Percentiles rank a stretch among this genome's conserved stretches.
phyloP scores from a whole-genome alignment of 129 eudicot genomes.

The Pittosporum tobira region DNA sequence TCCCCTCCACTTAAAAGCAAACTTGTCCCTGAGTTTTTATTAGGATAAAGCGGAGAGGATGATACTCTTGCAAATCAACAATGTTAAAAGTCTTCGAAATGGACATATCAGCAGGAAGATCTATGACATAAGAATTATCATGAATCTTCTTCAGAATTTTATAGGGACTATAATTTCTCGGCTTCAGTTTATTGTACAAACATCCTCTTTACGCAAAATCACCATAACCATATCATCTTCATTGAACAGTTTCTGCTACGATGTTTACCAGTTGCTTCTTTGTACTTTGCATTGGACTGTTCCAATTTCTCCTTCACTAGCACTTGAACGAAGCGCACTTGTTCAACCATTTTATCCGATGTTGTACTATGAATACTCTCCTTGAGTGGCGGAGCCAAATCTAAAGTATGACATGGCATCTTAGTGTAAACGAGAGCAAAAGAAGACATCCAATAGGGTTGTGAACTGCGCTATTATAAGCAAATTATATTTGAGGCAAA shows the following conservation, averaged over 20 bases:
- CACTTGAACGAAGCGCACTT: background rate
- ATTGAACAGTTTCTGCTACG: background rate
- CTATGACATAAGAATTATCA: conserved; percentile 4
- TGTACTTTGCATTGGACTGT: too few relatives aligned
- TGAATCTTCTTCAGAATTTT: background rate
- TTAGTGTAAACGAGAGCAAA: conserved; percentile 1
- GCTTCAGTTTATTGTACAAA: background rate
- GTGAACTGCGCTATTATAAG: conserved; percentile 1
- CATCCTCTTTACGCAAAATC: background rate
- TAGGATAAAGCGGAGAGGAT: background rate
- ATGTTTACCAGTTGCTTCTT: background rate
- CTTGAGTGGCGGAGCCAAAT: background rate
- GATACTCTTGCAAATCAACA: too few relatives aligned
- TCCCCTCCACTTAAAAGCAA: too few relatives aligned
- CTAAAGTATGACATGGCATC: conserved; percentile 1
- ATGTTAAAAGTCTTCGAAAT: background rate
- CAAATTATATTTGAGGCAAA: conserved; percentile 3
- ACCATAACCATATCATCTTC: too few relatives aligned
- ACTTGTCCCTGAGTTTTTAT: background rate
- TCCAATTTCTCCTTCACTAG: background rate
- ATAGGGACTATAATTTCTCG: too few relatives aligned
- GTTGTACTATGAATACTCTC: background rate
- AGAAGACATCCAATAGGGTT: background rate
- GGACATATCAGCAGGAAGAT: background rate
- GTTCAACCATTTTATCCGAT: too few relatives aligned